Conservation (phyloP, 805 yeast genomes). For the Ogataea degrootiae region DNA sequence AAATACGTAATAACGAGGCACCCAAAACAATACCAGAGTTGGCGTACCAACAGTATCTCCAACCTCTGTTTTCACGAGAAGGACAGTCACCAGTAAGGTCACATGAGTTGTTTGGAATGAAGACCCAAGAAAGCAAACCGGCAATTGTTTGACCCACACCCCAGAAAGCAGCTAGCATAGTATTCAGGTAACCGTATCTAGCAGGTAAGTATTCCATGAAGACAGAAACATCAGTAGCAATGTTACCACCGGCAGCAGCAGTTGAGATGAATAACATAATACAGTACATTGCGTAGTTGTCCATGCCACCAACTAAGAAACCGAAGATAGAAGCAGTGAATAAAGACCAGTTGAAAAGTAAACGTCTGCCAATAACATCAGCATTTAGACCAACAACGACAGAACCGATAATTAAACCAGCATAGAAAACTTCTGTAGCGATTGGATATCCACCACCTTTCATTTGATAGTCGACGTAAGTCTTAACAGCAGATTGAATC, state of each 20-base stretch:
- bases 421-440: constrained; percentile 42
- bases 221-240: constrained; percentile 50
- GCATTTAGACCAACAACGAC: constrained; percentile 54
- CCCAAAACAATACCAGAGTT: constrained; percentile 49
- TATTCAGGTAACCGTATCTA: constrained; percentile 45
- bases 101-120: constrained; percentile 47
- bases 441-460: constrained; percentile 40
- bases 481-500: constrained; percentile 42
- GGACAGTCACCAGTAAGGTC: constrained; percentile 38
- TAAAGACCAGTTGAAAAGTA: constrained; percentile 47
- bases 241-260: constrained; percentile 53
- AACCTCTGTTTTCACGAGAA: constrained; percentile 47
- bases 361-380: constrained; percentile 49
- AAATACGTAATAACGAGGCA: constrained; percentile 44
- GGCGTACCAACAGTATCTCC: constrained; percentile 55
- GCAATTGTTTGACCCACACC: constrained; percentile 58
- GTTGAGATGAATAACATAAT: constrained; percentile 41
- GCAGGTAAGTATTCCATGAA: constrained; percentile 50
- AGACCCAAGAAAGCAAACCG: constrained; percentile 50
- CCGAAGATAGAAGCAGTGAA: constrained; percentile 45
- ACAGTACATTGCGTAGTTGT: constrained; percentile 44
- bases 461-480: constrained; percentile 42
- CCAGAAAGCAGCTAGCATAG: constrained; percentile 58
- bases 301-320: constrained; percentile 51
- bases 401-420: constrained; percentile 50